These are phyloP conservation scores for Rosellinia necatrix DNA, from an alignment of 2,329 filamentous ascomycete species.

Conservation along the genomic window DNA sequence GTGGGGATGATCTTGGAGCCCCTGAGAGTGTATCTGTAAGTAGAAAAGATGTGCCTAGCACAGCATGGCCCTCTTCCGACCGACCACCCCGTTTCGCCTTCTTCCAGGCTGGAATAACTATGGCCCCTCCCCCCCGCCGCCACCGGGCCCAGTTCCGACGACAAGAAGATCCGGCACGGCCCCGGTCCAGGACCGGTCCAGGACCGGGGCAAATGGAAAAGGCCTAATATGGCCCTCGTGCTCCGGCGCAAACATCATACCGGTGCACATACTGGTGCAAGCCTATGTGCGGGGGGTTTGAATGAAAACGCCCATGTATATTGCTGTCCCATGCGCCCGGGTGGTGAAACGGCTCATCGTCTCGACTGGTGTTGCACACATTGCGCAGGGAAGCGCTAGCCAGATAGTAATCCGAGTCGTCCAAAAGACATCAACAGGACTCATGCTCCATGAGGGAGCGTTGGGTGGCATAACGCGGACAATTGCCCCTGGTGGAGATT, in stretches of 20 bases:
- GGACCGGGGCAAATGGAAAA: not conserved
- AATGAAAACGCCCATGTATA: not conserved
- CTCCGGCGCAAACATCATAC: too few species aligned
- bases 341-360: not conserved
- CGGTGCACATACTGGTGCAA: not conserved
- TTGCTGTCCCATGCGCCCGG: constrained; percentile 1
- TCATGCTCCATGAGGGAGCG: too few species aligned
- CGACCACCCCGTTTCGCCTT: too few species aligned
- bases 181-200: constrained; percentile 1
- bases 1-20: too few species aligned
- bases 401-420: constrained; percentile 4
- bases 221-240: not conserved
- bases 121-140: not conserved
- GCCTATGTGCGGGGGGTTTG: not conserved
- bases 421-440: not conserved
- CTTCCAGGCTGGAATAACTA: not conserved
- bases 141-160: constrained; percentile 1
- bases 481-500: too few species aligned
- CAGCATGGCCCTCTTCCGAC: too few species aligned
- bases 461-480: too few species aligned
- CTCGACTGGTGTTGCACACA: not conserved
- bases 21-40: too few species aligned
- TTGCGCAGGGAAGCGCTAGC: not conserved
- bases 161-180: constrained; percentile 4
- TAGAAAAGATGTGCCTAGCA: constrained; percentile 1